These are phyloP conservation scores for Penicillium sp. DNA, from an alignment of 2,329 filamentous ascomycete genomes.

Conservation along the genomic window DNA sequence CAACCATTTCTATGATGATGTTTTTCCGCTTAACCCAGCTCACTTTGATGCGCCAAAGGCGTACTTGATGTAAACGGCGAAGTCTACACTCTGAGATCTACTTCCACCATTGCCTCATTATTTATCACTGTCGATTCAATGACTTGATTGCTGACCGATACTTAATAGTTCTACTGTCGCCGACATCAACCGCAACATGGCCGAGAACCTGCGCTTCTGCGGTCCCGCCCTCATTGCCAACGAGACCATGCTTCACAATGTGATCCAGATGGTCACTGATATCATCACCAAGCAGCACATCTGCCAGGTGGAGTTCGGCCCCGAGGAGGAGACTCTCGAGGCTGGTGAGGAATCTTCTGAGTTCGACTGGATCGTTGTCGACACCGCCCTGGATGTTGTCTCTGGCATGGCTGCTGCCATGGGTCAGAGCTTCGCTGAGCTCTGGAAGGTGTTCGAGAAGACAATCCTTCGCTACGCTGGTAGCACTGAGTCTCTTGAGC, in stretches of 20 bases:
- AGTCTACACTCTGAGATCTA: conserved; percentile 49
- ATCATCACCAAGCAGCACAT: conserved; percentile 88
- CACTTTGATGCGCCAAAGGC: conserved; percentile 87
- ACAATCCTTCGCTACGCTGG: conserved; percentile 83
- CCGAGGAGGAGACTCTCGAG: conserved; percentile 73
- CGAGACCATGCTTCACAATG: conserved; percentile 69
- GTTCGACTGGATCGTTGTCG: conserved; percentile 95
- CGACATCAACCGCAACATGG: conserved; percentile 91
- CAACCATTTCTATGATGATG: conserved; percentile 69
- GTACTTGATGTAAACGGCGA: conserved; percentile 87
- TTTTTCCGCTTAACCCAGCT: conserved; percentile 93
- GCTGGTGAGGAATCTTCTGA: conserved; percentile 78
- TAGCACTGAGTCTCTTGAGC: conserved; percentile 81
- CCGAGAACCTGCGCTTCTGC: conserved; percentile 84
- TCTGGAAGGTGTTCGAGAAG: conserved; percentile 97
- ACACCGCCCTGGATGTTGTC: conserved; percentile 88
- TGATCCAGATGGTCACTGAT: conserved; percentile 70
- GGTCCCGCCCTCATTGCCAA: conserved; percentile 80
- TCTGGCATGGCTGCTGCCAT: conserved; percentile 80
- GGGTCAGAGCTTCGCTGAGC: conserved; percentile 74
- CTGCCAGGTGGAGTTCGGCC: conserved; percentile 86
- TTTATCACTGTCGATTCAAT: conserved; percentile 15
- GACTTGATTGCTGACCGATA: conserved; percentile 34
- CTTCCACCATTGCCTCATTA: conserved; percentile 19
- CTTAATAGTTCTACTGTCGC: conserved; percentile 73